Evolutionary conservation across 2,329 filamentous ascomycete species (phyloP), one percentile per base, ranked within the genome.

Genomic region (Colletotrichum phormii): DNA sequence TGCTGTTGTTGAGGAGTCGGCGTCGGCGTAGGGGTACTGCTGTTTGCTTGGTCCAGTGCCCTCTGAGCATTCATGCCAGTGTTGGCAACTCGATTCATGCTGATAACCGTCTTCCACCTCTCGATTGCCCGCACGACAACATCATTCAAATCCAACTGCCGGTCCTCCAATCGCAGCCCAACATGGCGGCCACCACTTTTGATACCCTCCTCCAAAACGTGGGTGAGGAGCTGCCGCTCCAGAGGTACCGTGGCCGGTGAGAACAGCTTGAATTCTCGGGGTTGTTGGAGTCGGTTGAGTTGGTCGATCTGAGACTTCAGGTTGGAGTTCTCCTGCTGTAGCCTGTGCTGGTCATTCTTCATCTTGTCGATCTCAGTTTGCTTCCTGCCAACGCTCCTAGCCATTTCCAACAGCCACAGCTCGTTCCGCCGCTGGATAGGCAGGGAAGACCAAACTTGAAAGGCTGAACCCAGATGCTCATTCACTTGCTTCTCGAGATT

Each of bases 381-480:
- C 75, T 88, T 89, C 68, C 86, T 82, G 6, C 89, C 89, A 1
- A 92, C 84, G 35, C 86, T 85, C n/a, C 90, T 84, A 0, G 90
- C 90, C 51, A 92, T 81, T 78, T 92, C 90, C 46, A 92, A 79
- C 5, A 86, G 82, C 90, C 90, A 92, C 7, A 92, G 84, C 75
- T 91, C 89, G 31, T 85, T 85, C 64, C 89, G 87, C 26, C 89
- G 86, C 46, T 89, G 87, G 2, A 81, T 75, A 0, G 91, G 82
- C 31, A 97, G 85, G 1, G 86, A 85, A 64, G 89, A 89, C 95
- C 95, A 98, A 54, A 94, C 92, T 7, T 89, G 87, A 80, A 91
- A 97, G 0, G 94, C 91, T 15, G 92, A 90, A n/a, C 93, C 89
- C 6, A 98, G 81, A 80, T 98, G 96, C 71, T 93, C 88, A 53